A percentile compares a stretch with the other conserved stretches of the same genome.
phyloP scores from a whole-genome alignment of 257 asterid species.

The Solanum pennellii region DNA sequence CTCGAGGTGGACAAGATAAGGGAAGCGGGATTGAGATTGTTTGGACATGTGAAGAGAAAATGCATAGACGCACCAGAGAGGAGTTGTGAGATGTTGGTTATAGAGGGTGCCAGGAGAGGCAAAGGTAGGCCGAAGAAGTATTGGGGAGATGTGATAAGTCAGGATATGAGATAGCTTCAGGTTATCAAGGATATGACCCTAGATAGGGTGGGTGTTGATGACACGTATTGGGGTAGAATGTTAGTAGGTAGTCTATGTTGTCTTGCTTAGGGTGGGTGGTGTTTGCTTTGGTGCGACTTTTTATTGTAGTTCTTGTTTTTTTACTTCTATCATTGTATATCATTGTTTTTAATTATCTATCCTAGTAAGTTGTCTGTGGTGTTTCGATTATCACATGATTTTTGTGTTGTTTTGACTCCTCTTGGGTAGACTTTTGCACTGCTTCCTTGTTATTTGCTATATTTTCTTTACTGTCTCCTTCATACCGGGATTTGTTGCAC shows the following conservation, averaged over 20 bases:
- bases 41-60: background rate
- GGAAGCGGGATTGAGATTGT: background rate
- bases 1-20: background rate
- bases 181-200: background rate
- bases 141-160: background rate
- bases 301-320: background rate
- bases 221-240: background rate
- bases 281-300: background rate
- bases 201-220: background rate
- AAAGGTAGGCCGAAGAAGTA: background rate
- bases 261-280: background rate
- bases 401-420: background rate
- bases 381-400: background rate
- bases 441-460: background rate
- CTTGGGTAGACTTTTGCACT: background rate
- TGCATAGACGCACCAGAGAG: background rate
- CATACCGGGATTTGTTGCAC: background rate
- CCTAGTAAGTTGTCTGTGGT: background rate
- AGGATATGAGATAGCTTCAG: background rate
- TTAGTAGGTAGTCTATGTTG: background rate
- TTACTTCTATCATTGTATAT: background rate
- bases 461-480: background rate
- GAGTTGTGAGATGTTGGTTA: background rate
- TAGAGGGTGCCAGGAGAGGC: background rate
- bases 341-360: background rate